Base-by-base conservation (phyloP, 345 rosid species). In the thale cress (Arabidopsis thaliana) region DNA sequence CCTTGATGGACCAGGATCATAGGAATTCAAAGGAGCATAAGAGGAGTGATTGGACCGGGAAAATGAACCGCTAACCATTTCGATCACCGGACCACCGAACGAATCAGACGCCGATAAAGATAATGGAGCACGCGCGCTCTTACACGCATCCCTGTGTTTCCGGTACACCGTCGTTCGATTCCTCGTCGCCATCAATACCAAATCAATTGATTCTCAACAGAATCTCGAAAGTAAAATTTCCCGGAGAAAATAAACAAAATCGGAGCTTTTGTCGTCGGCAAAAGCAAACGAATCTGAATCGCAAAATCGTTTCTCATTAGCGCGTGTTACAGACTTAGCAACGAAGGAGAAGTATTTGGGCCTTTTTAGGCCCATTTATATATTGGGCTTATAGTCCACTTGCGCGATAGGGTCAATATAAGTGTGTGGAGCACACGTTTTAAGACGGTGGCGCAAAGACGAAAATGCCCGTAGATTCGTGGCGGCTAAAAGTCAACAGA, bases 61-160 rank as follows among this genome's bases (percentile, higher is more conserved):
- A 40, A 88, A 81, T 69, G 91, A 85, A 13, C 84, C 78, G 82
- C 80, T 85, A 25, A 80, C 88, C 83, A 87, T 74, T 75, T 88
- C 87, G 45, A 88, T 87, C 76, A 86, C 91, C 45, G 89, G 85
- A 77, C 89, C 90, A 62, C 67, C 55, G 55, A 80, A 75, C 7
- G 81, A 72, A 73, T 84, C 87, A n/a, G 81, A 70, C 41, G 81
- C 78, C 67, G 82, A 67, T 20, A 75, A 67, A 65, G 83, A 70
- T 30, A 84, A 41, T 24, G 93, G 89, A 80, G 83, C 82, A 46
- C 88, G 86, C 14, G 84, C 89, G 80, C 91, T 85, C 80, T 88
- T 87, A 58, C 85, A 78, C 56, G 89, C 87, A 58, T 87, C 93
- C 59, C 88, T 82, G 59, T 88, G 84, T 68, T 84, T 85, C 55